Percentiles rank a stretch among this genome's conserved stretches.
phyloP scores from a whole-genome alignment of 345 rosid species.

The Pseudoturritis turrita region DNA sequence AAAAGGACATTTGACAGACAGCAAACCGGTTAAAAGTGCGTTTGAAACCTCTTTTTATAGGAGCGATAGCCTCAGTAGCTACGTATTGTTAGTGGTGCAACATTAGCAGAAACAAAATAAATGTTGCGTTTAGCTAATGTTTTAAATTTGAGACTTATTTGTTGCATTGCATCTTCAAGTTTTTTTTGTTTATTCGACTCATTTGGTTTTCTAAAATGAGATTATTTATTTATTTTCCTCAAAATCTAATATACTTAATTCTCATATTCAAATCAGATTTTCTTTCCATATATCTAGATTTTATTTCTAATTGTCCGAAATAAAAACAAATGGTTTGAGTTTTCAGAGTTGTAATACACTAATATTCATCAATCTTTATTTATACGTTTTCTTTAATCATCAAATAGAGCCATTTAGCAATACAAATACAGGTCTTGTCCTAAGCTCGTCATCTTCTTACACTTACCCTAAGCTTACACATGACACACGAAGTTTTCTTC shows the following conservation, averaged over 20 bases:
- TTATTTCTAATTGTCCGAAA: too few species aligned
- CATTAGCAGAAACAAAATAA: conserved; percentile 10
- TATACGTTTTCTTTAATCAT: too few species aligned
- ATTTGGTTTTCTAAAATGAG: too few species aligned
- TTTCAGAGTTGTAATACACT: not conserved
- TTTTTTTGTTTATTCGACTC: too few species aligned
- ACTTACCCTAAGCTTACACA: not conserved
- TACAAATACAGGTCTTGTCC: conserved; percentile 10
- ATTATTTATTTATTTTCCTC: too few species aligned
- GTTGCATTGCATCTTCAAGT: not conserved
- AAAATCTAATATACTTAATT: too few species aligned
- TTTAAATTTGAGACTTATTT: not conserved
- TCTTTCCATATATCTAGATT: too few species aligned
- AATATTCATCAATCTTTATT: not conserved
- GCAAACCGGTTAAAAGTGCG: conserved; percentile 60
- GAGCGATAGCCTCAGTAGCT: conserved; percentile 78
- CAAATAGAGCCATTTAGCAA: not conserved
- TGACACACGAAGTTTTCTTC: not conserved
- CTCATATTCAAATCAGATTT: too few species aligned
- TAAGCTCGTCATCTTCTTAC: conserved; percentile 6
- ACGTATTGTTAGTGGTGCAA: conserved; percentile 61
- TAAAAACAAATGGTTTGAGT: too few species aligned
- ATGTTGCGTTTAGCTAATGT: not conserved
- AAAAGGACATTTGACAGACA: conserved; percentile 76
- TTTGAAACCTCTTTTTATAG: conserved; percentile 68